These are phyloP conservation scores for Nitzschia sp. DNA, from an alignment of 108 stramenopile genomes.

Conservation along the genomic window DNA sequence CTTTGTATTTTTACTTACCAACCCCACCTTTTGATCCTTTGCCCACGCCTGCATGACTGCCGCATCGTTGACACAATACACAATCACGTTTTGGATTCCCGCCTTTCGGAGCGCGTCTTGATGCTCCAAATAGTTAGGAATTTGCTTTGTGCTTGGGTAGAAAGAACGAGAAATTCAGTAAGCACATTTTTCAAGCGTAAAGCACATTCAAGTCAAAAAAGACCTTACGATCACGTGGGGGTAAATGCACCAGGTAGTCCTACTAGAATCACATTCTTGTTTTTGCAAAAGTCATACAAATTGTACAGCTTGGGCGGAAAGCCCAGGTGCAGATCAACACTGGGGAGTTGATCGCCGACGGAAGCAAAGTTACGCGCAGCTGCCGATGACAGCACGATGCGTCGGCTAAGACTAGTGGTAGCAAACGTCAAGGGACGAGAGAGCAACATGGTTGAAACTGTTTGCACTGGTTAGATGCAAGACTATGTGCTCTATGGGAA, in stretches of 20 bases:
- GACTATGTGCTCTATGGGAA: too few relatives aligned
- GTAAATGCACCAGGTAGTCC: constrained; percentile 77
- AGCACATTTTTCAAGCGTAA: neutral
- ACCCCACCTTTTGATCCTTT: constrained; percentile 58
- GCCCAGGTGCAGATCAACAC: constrained; percentile 45
- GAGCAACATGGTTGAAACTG: neutral
- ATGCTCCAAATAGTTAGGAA: constrained; percentile 76
- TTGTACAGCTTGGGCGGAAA: constrained; percentile 56
- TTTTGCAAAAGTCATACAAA: constrained; percentile 59
- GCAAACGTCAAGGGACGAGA: neutral
- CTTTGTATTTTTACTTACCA: constrained; percentile 13
- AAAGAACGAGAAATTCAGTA: too few relatives aligned
- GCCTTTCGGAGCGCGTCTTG: constrained; percentile 63
- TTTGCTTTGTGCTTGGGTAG: constrained; percentile 78
- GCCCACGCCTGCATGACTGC: constrained; percentile 83
- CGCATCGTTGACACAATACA: constrained; percentile 76
- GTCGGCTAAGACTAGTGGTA: neutral
- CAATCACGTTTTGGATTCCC: constrained; percentile 66
- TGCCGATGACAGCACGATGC: neutral
- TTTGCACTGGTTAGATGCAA: too few relatives aligned
- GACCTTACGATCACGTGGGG: constrained; percentile 48
- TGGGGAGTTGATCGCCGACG: constrained; percentile 49
- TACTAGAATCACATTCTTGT: constrained; percentile 58
- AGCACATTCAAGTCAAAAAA: too few relatives aligned
- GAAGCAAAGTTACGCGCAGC: constrained; percentile 29